These are phyloP conservation scores for Ophiocordyceps australis DNA, from an alignment of 2,329 filamentous ascomycete species.

Conservation along the genomic window DNA sequence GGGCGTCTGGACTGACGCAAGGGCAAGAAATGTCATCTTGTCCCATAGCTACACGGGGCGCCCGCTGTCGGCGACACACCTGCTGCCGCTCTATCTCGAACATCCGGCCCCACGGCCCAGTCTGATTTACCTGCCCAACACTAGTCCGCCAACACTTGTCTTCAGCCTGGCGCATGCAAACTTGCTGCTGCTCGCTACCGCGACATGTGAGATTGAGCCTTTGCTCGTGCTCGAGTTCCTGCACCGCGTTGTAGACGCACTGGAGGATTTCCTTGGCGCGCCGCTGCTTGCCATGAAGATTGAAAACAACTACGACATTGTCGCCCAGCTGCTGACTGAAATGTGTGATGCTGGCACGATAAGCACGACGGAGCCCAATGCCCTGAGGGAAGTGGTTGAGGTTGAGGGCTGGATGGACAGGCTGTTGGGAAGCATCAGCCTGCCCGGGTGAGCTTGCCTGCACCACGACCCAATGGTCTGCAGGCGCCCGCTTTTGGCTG, in stretches of 20 bases:
- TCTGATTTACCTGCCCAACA: conserved; percentile 67
- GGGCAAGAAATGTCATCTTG: conserved; percentile 67
- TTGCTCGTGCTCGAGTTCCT: conserved; percentile 86
- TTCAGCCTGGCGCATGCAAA: conserved; percentile 81
- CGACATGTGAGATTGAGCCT: conserved; percentile 75
- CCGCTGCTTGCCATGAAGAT: conserved; percentile 76
- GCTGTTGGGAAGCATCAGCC: conserved; percentile 67
- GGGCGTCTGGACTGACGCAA: conserved; percentile 17
- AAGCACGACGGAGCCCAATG: conserved; percentile 83
- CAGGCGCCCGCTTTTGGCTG: conserved; percentile 1
- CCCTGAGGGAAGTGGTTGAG: conserved; percentile 77
- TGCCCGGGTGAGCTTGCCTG: conserved; percentile 43
- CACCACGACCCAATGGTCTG: neutral
- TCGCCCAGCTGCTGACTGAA: conserved; percentile 80
- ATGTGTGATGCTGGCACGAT: conserved; percentile 93
- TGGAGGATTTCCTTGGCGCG: conserved; percentile 86
- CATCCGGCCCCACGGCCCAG: conserved; percentile 69
- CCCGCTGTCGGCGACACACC: conserved; percentile 55
- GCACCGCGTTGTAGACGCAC: conserved; percentile 76
- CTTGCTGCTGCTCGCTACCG: conserved; percentile 68
- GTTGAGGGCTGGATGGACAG: conserved; percentile 83
- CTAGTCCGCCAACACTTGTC: conserved; percentile 70
- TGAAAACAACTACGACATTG: conserved; percentile 79
- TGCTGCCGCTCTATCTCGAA: conserved; percentile 75
- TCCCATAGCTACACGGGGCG: conserved; percentile 77